phyloP scores from a whole-genome alignment of 225 moss, liverwort and hornwort genomes.

The Climacium dendroides region DNA sequence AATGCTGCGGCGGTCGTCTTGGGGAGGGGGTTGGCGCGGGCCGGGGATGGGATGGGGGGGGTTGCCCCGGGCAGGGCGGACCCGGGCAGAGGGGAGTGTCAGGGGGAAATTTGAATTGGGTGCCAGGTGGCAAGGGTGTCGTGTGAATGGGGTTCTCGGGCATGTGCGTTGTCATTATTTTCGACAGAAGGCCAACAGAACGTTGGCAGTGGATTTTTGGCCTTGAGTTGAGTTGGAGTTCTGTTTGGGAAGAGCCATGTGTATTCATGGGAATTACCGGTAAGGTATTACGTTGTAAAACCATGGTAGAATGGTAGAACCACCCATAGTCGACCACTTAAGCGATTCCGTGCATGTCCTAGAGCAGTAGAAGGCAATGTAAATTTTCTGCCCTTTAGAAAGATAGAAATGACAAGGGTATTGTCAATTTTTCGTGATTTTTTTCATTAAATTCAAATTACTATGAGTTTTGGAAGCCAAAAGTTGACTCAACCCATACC shows the following conservation, averaged over 20 bases:
- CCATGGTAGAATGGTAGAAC: too few relatives aligned
- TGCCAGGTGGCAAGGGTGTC: neutral
- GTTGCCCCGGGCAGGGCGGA: neutral
- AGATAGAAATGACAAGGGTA: too few relatives aligned
- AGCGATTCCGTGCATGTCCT: too few relatives aligned
- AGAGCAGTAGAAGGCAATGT: too few relatives aligned
- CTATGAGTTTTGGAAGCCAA: too few relatives aligned
- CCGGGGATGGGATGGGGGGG: neutral
- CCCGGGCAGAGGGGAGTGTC: neutral
- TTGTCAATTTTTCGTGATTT: too few relatives aligned
- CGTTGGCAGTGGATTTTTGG: neutral
- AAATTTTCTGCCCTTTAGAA: too few relatives aligned
- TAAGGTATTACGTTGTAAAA: neutral
- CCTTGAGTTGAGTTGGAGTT: neutral
- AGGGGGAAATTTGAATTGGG: constrained; percentile 13
- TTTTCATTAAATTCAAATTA: too few relatives aligned
- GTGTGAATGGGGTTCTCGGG: neutral
- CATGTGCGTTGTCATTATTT: constrained; percentile 31
- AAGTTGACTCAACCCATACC: too few relatives aligned
- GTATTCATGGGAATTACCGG: neutral
- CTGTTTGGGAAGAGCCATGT: neutral
- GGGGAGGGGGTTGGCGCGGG: neutral
- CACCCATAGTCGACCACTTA: too few relatives aligned
- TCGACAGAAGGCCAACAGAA: neutral
- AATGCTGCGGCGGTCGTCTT: neutral